Evolutionary conservation across 371 early-diverging fungal species (phyloP), one percentile per base, ranked within the genome.

Genomic region (Mucor velutinosus): DNA sequence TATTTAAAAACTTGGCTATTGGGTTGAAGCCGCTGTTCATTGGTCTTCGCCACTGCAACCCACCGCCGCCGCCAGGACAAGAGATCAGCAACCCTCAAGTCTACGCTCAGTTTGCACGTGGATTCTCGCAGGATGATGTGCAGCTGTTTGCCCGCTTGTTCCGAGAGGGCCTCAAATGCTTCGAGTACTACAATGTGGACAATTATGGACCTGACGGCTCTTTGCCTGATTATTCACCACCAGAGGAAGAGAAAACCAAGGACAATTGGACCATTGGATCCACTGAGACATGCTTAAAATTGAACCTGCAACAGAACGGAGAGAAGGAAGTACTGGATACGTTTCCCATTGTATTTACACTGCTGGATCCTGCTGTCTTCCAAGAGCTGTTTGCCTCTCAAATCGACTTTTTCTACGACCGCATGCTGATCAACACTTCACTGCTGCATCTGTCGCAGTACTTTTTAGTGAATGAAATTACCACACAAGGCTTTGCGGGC

Each of bases 331-430:
- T 92, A 2, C 81, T 96, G 27, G 99, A 99, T 67, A 88, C 88
- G 33, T 96, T 99, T 81, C 93, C 95, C 0, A 87, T 91, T 37
- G 89, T 95, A 2, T 97, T 98, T 77, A 92, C 93, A 7, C 72
- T 83, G 33, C 76, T 97, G 10, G 98, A 99, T 67, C 94, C 95
- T 0, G 89, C 95, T 4, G 87, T 97, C 1, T 97, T 98, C 76
- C 97, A 97, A 74, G 99, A 99, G 69, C 89, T 99, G 5, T 94
- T 98, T 69, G 81, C 93, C 5, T 89, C 95, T 1, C 92, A 98
- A 72, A 92, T 99, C 63, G 89, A 84, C 17, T 93, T 87, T 66
- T 86, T 97, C 21, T 94, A 97, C 73, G 92, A 95, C 4, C 87
- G 90, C 19, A 92, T 94, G 68, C 73, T 97, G 25, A 77, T 83